Percentiles rank a stretch among this genome's conserved stretches.
Conservation (phyloP, 148 eudicot species). For the Simmondsia chinensis region DNA sequence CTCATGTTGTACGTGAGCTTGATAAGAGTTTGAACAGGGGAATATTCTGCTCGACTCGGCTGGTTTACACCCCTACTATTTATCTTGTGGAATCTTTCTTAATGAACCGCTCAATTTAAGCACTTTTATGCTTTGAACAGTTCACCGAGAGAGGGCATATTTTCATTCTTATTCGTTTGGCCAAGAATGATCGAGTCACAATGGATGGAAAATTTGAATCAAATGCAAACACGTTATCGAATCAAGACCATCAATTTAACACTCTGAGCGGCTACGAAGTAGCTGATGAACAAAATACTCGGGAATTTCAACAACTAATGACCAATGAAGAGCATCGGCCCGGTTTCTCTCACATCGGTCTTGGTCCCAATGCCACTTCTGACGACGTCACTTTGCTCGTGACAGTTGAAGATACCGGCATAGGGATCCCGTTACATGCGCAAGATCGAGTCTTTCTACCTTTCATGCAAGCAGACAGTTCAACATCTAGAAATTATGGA, state of each 20-base stretch:
- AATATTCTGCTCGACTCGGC: no score
- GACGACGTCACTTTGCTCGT: slow-evolving; percentile 37
- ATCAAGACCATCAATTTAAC: slow-evolving; percentile 16
- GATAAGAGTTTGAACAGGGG: no score
- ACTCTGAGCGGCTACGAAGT: slow-evolving; percentile 54
- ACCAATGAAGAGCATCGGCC: slow-evolving; percentile 23
- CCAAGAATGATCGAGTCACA: slow-evolving; percentile 27
- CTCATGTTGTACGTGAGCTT: no score
- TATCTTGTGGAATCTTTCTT: no score
- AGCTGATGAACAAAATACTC: slow-evolving; percentile 39
- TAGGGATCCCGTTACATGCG: slow-evolving; percentile 54
- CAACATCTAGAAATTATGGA: slow-evolving; percentile 62
- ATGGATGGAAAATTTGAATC: slow-evolving; percentile 22
- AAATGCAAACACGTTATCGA: slow-evolving; percentile 20
- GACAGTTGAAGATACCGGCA: slow-evolving; percentile 62
- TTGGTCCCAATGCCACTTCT: slow-evolving; percentile 10
- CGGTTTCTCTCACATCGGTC: slow-evolving; percentile 7
- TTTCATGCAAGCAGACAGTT: slow-evolving; percentile 74
- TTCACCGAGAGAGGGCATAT: slow-evolving; percentile 68
- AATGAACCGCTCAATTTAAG: no score
- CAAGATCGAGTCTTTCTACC: slow-evolving; percentile 59
- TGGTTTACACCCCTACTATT: no score
- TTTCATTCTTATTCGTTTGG: slow-evolving; percentile 49
- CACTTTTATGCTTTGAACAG: slow-evolving; percentile 18
- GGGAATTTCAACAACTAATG: slow-evolving; percentile 30